Base-by-base conservation (phyloP, 1,139 yeast genomes). In the Yamadazyma conglobata region DNA sequence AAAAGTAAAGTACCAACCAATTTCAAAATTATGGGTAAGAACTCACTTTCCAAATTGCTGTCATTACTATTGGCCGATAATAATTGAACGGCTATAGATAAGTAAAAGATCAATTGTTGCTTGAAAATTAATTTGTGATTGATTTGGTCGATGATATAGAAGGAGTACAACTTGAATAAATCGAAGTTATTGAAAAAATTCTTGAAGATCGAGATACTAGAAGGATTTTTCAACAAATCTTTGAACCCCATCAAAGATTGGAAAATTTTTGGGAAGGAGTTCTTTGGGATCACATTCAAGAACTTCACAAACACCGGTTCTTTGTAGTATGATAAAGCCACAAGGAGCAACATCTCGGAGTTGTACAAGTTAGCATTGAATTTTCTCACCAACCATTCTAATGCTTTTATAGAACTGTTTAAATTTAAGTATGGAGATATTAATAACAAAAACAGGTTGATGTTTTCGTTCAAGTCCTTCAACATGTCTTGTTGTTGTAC, bases 371-470 rank as follows among this genome's bases (percentile, higher is more conserved):
- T 91, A 43, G 86, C 77, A 53, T 85, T 87, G 55, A 89, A 93
- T 47, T 97, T 73, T 61, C 98, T 81, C 15, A 91, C 81, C 22
- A 91, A 74, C 98, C 98, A 91, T 62, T 91, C 99, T 9, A 87
- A 68, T 8, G 96, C 93, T 48, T 80, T 81, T 30, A 87, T 54
- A 2, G 96, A 74, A 10, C 95, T 86, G 18, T 79, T 72, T 32
- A 88, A 63, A 40, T 76, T 73, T 70, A 91, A 78, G 48, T 76
- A 72, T 3, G 87, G 86, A 3, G 95, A 82, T n/a, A 79, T 65
- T 42, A 89, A 65, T 31, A 80, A 69, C 39, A 91, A 62, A 50
- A 86, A 91, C 11, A 81, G 80, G 38, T 76, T 74, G 32, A 91
- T 74, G 22, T 91, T 88, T 37, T 70, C 71, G 52, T 88, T 79